These are phyloP conservation scores for Podospora tetraspora DNA, from an alignment of 495 filamentous ascomycete species.

Conservation along the genomic window DNA sequence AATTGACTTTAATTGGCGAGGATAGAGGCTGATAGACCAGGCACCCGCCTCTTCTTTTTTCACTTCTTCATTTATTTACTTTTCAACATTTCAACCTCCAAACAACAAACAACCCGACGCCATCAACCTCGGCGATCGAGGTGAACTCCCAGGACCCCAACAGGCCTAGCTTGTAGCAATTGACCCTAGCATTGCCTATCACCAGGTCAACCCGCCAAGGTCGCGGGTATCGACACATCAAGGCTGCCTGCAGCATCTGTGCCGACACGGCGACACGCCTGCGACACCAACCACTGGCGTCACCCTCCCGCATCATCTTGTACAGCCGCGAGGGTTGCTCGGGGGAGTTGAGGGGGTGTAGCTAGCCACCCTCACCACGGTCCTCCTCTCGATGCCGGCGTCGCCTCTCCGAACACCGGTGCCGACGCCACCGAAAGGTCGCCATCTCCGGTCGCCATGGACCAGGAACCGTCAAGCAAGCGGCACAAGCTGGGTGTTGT, in stretches of 20 bases:
- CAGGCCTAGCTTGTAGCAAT: neutral
- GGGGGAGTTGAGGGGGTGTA: neutral
- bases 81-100: neutral
- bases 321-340: neutral
- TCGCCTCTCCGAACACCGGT: neutral
- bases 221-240: neutral
- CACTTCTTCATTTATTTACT: neutral
- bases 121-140: neutral
- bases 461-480: constrained; percentile 29
- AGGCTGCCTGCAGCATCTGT: neutral
- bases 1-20: neutral
- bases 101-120: neutral
- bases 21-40: neutral
- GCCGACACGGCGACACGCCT: neutral
- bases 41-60: neutral
- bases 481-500: constrained; percentile 63
- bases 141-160: neutral
- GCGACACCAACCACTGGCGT: neutral
- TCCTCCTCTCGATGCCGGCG: neutral
- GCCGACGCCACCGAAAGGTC: neutral
- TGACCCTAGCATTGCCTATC: neutral
- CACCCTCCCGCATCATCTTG: neutral
- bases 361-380: neutral
- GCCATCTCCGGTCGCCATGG: constrained; percentile 23
- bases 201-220: neutral